A percentile compares a stretch with the other conserved stretches of the same genome.
These are phyloP conservation scores for Salmacisia buchloeana DNA, from an alignment of 1,284 basidiomycete genomes.

Conservation along the genomic window DNA sequence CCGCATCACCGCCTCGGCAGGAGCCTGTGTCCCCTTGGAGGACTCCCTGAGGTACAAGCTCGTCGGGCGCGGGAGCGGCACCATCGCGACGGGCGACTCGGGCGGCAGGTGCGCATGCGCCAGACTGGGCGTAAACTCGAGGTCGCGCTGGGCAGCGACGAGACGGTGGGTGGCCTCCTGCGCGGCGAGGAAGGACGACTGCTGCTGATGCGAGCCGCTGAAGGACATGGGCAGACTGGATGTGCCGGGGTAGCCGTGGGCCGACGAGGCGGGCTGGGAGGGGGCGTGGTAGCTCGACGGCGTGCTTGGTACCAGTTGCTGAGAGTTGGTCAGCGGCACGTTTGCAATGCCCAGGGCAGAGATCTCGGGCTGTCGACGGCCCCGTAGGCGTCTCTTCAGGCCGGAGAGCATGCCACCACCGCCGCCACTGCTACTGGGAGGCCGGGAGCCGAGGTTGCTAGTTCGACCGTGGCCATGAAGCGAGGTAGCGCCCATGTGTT, in stretches of 20 bases:
- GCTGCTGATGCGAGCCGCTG: background rate
- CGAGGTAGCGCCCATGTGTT: too few species aligned
- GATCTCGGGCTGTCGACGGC: background rate
- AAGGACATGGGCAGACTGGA: background rate
- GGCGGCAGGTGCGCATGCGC: background rate
- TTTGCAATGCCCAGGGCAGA: background rate
- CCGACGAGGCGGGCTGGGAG: background rate
- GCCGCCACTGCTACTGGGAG: background rate
- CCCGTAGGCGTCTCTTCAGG: background rate
- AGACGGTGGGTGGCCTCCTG: background rate
- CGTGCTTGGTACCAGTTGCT: background rate
- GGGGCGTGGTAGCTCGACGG: background rate
- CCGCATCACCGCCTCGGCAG: too few species aligned
- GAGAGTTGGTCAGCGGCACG: background rate
- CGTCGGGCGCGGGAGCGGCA: too few species aligned
- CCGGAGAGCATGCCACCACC: background rate
- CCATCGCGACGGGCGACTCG: too few species aligned
- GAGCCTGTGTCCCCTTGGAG: too few species aligned
- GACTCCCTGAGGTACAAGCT: too few species aligned
- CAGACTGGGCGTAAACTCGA: background rate
- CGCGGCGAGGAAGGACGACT: background rate
- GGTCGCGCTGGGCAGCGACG: background rate
- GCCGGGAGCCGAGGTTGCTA: too few species aligned
- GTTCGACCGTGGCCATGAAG: too few species aligned
- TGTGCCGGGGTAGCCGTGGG: background rate